A percentile compares a stretch with the other conserved stretches of the same genome.
Evolutionary conservation across 2,329 filamentous ascomycete species (phyloP).

Genomic region (Pseudogymnoascus verrucosus): DNA sequence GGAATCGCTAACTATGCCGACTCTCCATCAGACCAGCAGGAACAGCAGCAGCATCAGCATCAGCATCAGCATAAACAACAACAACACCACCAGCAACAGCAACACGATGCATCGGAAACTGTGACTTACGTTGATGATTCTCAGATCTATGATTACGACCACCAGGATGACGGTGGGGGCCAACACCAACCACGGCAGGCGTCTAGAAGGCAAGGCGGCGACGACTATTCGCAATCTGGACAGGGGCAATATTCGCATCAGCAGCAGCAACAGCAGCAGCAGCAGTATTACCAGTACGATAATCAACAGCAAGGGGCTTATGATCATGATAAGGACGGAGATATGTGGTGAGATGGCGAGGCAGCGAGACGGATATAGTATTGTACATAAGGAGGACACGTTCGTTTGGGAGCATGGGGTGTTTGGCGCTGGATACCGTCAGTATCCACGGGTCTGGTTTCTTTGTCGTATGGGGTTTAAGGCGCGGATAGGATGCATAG

Average conservation of each 20-base stretch:
- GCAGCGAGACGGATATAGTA: background rate
- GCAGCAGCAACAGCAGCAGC: slow-evolving; percentile 12
- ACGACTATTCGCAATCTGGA: slow-evolving; percentile 12
- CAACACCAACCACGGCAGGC: slow-evolving; percentile 10
- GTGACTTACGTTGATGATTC: slow-evolving; percentile 40
- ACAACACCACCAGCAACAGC: slow-evolving; percentile 15
- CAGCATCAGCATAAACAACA: background rate
- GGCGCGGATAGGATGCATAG: slow-evolving; percentile 4
- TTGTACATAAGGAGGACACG: slow-evolving; percentile 6
- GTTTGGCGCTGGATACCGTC: slow-evolving; percentile 3
- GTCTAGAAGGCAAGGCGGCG: slow-evolving; percentile 13
- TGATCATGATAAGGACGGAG: slow-evolving; percentile 1
- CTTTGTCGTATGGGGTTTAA: background rate
- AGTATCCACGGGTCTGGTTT: slow-evolving; percentile 1
- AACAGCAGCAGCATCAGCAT: background rate
- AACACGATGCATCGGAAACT: slow-evolving; percentile 29
- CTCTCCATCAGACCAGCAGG: slow-evolving; percentile 14
- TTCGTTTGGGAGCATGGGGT: slow-evolving; percentile 5
- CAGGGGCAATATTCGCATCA: slow-evolving; percentile 18
- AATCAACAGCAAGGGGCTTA: slow-evolving; percentile 3
- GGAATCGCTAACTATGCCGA: slow-evolving; percentile 30
- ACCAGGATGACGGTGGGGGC: slow-evolving; percentile 27
- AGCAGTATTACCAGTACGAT: slow-evolving; percentile 9
- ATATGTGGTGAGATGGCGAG: slow-evolving; percentile 1
- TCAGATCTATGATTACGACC: slow-evolving; percentile 43